Base-by-base conservation (phyloP, 225 moss, liverwort and hornwort genomes). In the Polytrichum formosum region DNA sequence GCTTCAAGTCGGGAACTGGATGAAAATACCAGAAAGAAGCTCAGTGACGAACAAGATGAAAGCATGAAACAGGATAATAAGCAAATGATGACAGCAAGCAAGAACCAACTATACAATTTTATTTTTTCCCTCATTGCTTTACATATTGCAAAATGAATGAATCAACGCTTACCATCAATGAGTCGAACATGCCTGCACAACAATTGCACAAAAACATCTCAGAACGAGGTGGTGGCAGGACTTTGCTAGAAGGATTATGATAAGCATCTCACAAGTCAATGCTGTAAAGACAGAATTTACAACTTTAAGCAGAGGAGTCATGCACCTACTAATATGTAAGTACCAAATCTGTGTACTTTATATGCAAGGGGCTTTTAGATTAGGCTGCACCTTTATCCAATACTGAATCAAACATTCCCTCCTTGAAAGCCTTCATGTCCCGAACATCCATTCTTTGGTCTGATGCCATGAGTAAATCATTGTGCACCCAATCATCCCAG, bases 361-460 rank as follows among this genome's bases (percentile, higher is more conserved):
- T 35, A 35, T 35, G 35, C 35, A 31, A 65, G n/a, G 5, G n/a
- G 31, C 65, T 9, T 17, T 7, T 9, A 21, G 70, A 79, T 27
- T 67, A 69, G 33, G 58, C 72, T 61, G 66, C 66, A 83, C 93
- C 93, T 82, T 93, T 93, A 72, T 93, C 93, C 35, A 93, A 65
- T 22, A 93, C 79, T 17, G 87, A 87, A 81, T 91, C 85, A 60
- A 91, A 93, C n/a, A 79, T 79, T 33, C 79, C 81, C 5, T 91
- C 91, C 46, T 91, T 87, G 66, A 85, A 89, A 53, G 69, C 46
- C 61, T 79, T 82, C 89, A 93, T 85, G 29, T 87, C 82, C 25
- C 93, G 87, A 20, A 93, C 93, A 81, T 93, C 93, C 63, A 93
- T 83, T 69, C 83, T 77, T 67, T 69, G 74, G 20, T 83, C 83